Conservation (phyloP, 1,284 basidiomycete genomes). For the Cronartium quercuum region DNA sequence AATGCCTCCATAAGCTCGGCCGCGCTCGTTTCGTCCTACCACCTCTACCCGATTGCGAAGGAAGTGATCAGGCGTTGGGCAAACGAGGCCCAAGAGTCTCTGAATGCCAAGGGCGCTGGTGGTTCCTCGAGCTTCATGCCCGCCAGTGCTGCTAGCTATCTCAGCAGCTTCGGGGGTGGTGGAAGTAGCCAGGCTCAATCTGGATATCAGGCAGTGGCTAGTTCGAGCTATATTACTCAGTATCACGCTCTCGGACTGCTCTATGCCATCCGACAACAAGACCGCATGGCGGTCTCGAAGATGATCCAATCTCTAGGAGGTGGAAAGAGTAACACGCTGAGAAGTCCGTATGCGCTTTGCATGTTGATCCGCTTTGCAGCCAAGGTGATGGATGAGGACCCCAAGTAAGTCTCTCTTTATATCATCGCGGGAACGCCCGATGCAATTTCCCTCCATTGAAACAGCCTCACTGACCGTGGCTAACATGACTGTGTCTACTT, state of each 20-base stretch:
- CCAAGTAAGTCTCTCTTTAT: conserved; percentile 63
- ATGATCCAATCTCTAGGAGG: conserved; percentile 92
- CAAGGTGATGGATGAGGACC: conserved; percentile 97
- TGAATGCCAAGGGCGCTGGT: conserved; percentile 64
- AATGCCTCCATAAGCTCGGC: conserved; percentile 93
- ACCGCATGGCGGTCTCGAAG: conserved; percentile 97
- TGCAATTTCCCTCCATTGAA: neutral
- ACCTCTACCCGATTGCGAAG: conserved; percentile 85
- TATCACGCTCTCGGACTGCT: conserved; percentile 94
- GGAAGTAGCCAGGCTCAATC: conserved; percentile 43
- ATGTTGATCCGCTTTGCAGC: conserved; percentile 98
- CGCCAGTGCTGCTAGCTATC: conserved; percentile 63
- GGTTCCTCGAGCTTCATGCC: conserved; percentile 40
- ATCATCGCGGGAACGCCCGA: neutral
- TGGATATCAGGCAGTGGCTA: conserved; percentile 70
- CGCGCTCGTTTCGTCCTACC: conserved; percentile 93
- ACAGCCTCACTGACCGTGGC: neutral
- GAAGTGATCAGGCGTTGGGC: conserved; percentile 97
- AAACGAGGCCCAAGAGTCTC: conserved; percentile 95
- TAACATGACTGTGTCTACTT: neutral
- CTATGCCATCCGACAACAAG: conserved; percentile 91
- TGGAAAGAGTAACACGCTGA: conserved; percentile 70
- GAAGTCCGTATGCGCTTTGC: conserved; percentile 96
- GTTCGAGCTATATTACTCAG: conserved; percentile 86
- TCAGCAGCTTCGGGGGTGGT: conserved; percentile 54